Base-by-base conservation (phyloP, 2,329 filamentous ascomycete genomes). In the Macroventuria anomochaeta region DNA sequence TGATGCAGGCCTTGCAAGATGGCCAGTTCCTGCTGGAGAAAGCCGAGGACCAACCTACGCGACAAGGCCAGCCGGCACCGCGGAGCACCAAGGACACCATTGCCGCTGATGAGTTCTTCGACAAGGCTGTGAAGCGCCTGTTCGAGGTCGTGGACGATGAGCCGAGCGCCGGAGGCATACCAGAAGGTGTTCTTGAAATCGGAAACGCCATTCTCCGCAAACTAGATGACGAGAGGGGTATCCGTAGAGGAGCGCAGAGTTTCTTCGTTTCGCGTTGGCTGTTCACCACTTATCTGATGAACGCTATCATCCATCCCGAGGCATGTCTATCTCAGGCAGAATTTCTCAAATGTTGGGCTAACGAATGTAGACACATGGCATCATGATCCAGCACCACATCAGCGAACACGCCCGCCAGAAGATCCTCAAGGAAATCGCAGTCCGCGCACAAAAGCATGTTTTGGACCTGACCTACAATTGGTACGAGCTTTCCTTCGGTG, bases 1-100 rank as follows among this genome's bases (percentile, higher is more conserved):
- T 99, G 11, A 95, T 96, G 90, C 90, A 95, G 71, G 91, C 96
- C 55, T 84, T 99, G 26, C 91, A 96, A 75, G 90, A 96, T 65
- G 95, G 95, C 62, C 89, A 92, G 32, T 97, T 97, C 70, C 81
- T 97, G 52, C 81, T 97, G 64, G 92, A 96, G 69, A 88, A 89
- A 69, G 87, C 90, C 67, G 90, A 93, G 73, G 89, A 92, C 69
- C 88, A 91, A 65, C 83, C 75, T 7, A 69, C 89, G 58, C 85
- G 87, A 29, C 86, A 87, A 55, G 81, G 88, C 59, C 87, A 91
- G 75, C 79, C 90, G 33, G 87, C 88, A 49, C 82, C 87, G 58
- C 89, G 90, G 78, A 87, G 87, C 58, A 85, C 87, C 53, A 89
- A 93, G 72, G 89, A 95, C 69, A 90, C 90, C 57, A 87, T 90